These are phyloP conservation scores for Gliomastix tumulicola DNA, from an alignment of 2,329 filamentous ascomycete species.

Conservation along the genomic window DNA sequence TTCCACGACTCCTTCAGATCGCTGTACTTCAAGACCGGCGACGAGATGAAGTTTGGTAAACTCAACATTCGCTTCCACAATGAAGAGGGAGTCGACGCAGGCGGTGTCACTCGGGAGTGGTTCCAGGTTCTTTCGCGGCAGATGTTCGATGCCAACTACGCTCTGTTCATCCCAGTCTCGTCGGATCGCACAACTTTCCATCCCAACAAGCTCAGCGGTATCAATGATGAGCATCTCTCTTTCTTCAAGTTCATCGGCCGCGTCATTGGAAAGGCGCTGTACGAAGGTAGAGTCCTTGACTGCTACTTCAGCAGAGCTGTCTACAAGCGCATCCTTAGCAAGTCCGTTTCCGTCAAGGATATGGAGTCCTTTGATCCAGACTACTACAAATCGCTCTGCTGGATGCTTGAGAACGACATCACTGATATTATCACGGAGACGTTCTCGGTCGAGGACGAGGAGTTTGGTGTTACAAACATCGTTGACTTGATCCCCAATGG, in stretches of 20 bases:
- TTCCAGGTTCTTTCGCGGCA: conserved; percentile 95
- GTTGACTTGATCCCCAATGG: conserved; percentile 85
- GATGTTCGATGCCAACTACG: conserved; percentile 99
- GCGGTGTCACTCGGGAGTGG: conserved; percentile 97
- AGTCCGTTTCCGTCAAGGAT: conserved; percentile 93
- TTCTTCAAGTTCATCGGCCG: conserved; percentile 99
- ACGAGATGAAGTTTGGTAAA: conserved; percentile 99
- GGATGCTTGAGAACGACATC: conserved; percentile 99
- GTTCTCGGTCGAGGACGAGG: conserved; percentile 89
- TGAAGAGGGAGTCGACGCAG: conserved; percentile 95
- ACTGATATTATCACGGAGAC: conserved; percentile 96
- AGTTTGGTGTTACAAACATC: conserved; percentile 82
- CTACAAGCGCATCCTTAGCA: conserved; percentile 95
- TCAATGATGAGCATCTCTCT: conserved; percentile 92
- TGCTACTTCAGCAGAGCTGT: conserved; percentile 99
- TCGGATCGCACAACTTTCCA: conserved; percentile 98
- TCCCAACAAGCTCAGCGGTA: conserved; percentile 85
- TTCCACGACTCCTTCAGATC: conserved; percentile 98
- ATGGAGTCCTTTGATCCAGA: conserved; percentile 98
- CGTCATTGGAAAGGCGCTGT: conserved; percentile 95
- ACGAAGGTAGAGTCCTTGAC: conserved; percentile 90
- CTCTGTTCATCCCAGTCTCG: conserved; percentile 91
- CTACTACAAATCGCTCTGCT: conserved; percentile 96
- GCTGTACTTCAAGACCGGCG: conserved; percentile 92
- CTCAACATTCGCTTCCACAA: conserved; percentile 95